These are phyloP conservation scores for Pyronema omphalodes DNA, from an alignment of 495 filamentous ascomycete species.

Conservation along the genomic window DNA sequence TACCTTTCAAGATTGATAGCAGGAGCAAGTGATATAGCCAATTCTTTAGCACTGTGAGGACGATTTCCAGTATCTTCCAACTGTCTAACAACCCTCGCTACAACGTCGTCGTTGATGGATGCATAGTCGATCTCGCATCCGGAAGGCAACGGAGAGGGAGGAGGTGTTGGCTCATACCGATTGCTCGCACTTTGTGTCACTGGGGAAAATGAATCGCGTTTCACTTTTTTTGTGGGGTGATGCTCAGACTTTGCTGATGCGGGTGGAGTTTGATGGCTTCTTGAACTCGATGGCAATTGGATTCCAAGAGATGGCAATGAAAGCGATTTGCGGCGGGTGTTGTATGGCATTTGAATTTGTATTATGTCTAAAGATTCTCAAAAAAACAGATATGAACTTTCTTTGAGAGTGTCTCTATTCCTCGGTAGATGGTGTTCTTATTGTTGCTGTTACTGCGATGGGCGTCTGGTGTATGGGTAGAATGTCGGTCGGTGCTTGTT, in stretches of 20 bases:
- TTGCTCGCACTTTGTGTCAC: conserved; percentile 28
- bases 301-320: conserved; percentile 88
- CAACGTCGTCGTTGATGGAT: conserved; percentile 86
- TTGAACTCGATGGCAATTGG: conserved; percentile 58
- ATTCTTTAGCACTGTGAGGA: conserved; percentile 85
- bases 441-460: conserved; percentile 2
- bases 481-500: no score
- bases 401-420: background rate
- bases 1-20: conserved; percentile 50
- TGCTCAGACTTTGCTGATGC: conserved; percentile 37
- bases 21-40: conserved; percentile 59
- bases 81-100: conserved; percentile 77
- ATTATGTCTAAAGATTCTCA: background rate
- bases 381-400: background rate
- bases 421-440: conserved; percentile 7
- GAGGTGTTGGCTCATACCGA: conserved; percentile 57
- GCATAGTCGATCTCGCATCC: conserved; percentile 58
- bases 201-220: conserved; percentile 40
- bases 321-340: conserved; percentile 91
- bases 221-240: conserved; percentile 66
- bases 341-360: conserved; percentile 60
- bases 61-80: conserved; percentile 82
- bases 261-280: conserved; percentile 38
- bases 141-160: conserved; percentile 56
- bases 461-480: no score